phyloP scores from a whole-genome alignment of 257 asterid species.

The Nicotiana tabacum region DNA sequence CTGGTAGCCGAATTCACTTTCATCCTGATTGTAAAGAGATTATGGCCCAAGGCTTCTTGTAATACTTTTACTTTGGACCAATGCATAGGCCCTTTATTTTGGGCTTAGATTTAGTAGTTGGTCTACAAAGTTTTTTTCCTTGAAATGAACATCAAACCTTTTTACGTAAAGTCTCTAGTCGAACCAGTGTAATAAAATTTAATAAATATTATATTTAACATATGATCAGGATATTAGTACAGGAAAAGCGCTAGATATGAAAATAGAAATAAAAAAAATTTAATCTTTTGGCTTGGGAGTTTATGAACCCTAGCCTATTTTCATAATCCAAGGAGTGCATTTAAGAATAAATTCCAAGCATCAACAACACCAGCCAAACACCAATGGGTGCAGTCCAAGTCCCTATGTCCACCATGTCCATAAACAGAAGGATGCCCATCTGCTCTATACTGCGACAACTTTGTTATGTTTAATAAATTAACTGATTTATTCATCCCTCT shows the following conservation, averaged over 20 bases:
- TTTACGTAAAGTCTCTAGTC: too few species aligned
- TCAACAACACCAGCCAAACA: constrained; percentile 49
- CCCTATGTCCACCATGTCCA: constrained; percentile 26
- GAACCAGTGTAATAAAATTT: too few species aligned
- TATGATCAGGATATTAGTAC: not conserved
- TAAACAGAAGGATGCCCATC: constrained; percentile 51
- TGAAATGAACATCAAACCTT: too few species aligned
- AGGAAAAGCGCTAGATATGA: not conserved
- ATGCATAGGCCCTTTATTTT: too few species aligned
- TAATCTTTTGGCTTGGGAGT: not conserved
- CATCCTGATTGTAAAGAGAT: too few species aligned
- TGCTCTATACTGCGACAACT: constrained; percentile 29
- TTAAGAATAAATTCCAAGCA: constrained; percentile 40
- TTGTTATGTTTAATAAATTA: constrained; percentile 28
- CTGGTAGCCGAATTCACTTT: too few species aligned
- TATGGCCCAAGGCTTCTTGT: too few species aligned
- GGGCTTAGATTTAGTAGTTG: too few species aligned
- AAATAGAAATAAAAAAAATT: not conserved
- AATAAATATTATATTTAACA: not conserved
- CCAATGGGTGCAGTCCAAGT: constrained; percentile 47
- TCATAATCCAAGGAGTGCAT: constrained; percentile 5
- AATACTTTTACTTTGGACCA: too few species aligned
- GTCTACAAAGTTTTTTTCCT: too few species aligned
- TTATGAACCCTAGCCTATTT: not conserved
- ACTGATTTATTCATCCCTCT: constrained; percentile 12